phyloP scores from a whole-genome alignment of 1,139 yeast species.

The Blastobotrys malaysiensis region DNA sequence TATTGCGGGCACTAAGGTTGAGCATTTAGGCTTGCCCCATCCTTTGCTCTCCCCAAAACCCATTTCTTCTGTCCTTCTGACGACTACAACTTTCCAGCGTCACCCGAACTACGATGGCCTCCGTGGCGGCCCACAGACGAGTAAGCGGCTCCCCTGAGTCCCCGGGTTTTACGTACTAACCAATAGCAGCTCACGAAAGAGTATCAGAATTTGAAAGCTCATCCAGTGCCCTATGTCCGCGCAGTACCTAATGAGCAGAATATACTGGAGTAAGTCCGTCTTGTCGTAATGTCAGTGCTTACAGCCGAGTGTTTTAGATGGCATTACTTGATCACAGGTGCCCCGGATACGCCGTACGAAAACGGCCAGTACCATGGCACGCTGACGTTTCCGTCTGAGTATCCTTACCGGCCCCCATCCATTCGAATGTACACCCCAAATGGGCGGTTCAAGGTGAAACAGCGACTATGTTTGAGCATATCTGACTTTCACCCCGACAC shows the following conservation, averaged over 20 bases:
- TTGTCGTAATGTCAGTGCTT: neutral
- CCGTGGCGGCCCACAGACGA: slow-evolving; percentile 33
- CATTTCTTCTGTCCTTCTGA: no score
- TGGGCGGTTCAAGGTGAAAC: slow-evolving; percentile 70
- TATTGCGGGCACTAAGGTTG: neutral
- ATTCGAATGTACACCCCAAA: slow-evolving; percentile 86
- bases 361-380: slow-evolving; percentile 90
- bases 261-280: slow-evolving; percentile 43
- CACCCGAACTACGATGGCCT: slow-evolving; percentile 28
- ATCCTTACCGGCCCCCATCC: slow-evolving; percentile 90
- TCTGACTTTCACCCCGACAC: slow-evolving; percentile 90
- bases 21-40: neutral
- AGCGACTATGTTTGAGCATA: slow-evolving; percentile 79
- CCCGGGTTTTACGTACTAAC: neutral
- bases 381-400: slow-evolving; percentile 74
- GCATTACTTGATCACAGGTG: slow-evolving; percentile 81
- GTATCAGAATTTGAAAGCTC: slow-evolving; percentile 63
- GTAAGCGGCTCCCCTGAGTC: slow-evolving; percentile 16
- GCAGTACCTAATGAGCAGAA: slow-evolving; percentile 84
- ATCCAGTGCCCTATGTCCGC: slow-evolving; percentile 72
- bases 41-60: no score
- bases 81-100: neutral
- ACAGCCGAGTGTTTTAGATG: slow-evolving; percentile 33
- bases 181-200: slow-evolving; percentile 57
- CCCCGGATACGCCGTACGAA: slow-evolving; percentile 78